Percentiles rank a stretch among this genome's conserved stretches.
Conservation (phyloP, 495 filamentous ascomycete species). For the Penicillium ucsense region DNA sequence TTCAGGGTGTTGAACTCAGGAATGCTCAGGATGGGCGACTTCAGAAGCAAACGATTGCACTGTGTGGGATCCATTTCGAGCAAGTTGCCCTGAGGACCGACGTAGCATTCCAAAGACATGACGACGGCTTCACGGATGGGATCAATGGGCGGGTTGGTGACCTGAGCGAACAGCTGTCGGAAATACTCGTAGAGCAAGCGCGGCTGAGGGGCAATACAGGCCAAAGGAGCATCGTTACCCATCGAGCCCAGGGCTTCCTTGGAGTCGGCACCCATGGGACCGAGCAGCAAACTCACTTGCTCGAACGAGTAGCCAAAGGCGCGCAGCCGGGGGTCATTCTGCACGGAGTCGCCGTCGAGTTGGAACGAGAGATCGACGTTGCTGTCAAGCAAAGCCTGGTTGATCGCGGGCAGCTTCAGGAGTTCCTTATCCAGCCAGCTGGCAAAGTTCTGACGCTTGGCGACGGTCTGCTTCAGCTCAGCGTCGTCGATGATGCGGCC, state of each 20-base stretch:
- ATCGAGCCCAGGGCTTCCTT: constrained; percentile 99
- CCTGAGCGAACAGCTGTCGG: constrained; percentile 96
- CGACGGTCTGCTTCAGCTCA: constrained; percentile 86
- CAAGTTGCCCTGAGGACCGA: constrained; percentile 94
- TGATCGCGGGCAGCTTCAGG: constrained; percentile 69
- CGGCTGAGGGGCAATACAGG: constrained; percentile 81
- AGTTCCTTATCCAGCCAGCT: constrained; percentile 84
- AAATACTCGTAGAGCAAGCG: constrained; percentile 96
- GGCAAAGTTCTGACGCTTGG: constrained; percentile 76
- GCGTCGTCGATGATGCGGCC: constrained; percentile 93
- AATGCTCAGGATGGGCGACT: constrained; percentile 85
- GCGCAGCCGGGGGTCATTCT: constrained; percentile 75
- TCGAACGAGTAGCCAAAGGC: constrained; percentile 96
- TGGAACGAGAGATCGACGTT: constrained; percentile 54
- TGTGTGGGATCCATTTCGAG: constrained; percentile 90
- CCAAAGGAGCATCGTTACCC: constrained; percentile 96
- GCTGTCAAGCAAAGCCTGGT: constrained; percentile 45
- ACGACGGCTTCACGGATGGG: constrained; percentile 97
- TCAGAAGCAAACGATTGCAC: constrained; percentile 76
- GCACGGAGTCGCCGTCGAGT: constrained; percentile 64
- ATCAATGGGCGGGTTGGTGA: constrained; percentile 98
- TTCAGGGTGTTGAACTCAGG: constrained; percentile 85
- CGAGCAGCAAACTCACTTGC: constrained; percentile 88
- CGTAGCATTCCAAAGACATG: constrained; percentile 97
- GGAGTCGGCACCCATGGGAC: constrained; percentile 95